Percentiles rank a stretch among this genome's conserved stretches.
phyloP scores from a whole-genome alignment of 2,329 filamentous ascomycete species.

The Colletotrichum brevisporum region DNA sequence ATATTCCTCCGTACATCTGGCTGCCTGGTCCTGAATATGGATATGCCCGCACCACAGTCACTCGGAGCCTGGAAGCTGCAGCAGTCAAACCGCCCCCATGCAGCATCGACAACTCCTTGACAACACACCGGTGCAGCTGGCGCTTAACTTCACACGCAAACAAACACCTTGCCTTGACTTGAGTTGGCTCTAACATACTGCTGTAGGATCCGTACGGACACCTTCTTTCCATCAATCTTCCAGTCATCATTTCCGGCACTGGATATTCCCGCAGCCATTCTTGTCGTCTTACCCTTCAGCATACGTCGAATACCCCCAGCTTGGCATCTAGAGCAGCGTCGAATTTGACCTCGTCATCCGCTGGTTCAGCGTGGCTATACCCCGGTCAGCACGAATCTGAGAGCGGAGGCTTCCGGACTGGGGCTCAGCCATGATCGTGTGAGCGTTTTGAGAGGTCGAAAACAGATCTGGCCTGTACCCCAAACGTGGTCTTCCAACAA shows the following conservation, averaged over 20 bases:
- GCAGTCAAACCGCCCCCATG: constrained; percentile 19
- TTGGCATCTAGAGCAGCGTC: neutral
- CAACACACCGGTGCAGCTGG: constrained; percentile 38
- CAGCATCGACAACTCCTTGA: constrained; percentile 20
- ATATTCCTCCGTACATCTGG: constrained; percentile 7
- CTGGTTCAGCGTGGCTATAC: too few relatives aligned
- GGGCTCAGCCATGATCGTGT: neutral
- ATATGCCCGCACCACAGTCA: constrained; percentile 3
- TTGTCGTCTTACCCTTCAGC: neutral
- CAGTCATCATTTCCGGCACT: constrained; percentile 1
- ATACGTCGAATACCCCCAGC: neutral
- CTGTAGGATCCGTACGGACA: neutral
- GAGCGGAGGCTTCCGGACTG: neutral
- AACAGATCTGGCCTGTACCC: constrained; percentile 4
- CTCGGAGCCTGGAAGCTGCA: neutral
- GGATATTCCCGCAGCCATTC: constrained; percentile 6
- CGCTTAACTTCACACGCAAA: constrained; percentile 19
- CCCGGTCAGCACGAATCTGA: neutral
- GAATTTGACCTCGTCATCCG: too few relatives aligned
- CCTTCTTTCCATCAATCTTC: neutral
- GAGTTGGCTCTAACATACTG: constrained; percentile 1
- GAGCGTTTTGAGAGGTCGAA: neutral
- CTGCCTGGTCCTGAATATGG: neutral
- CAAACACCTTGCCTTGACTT: constrained; percentile 19
- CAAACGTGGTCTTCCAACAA: constrained; percentile 9